Base-by-base conservation (phyloP, 768 basidiomycete species). In the Fistulinella prunicolor region DNA sequence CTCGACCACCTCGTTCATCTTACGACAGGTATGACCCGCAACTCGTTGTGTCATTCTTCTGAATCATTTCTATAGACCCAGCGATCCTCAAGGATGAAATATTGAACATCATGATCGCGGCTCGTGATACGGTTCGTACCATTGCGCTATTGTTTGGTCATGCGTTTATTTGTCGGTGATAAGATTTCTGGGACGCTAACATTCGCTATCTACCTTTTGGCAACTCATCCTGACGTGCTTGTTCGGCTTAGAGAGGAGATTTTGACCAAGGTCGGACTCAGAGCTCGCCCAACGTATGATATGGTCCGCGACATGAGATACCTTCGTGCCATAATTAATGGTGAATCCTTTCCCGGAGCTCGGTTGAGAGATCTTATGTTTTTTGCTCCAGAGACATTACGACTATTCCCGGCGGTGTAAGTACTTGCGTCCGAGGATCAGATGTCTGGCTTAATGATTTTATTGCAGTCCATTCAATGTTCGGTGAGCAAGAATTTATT, bases 311-410 rank as follows among this genome's bases (percentile, higher is more conserved):
- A 79, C 8, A 81, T 85, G 79, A 83, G 77, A 56, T 84, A 76
- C 52, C 68, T 85, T 1, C 71, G 82, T 9, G 83, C 83, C 2
- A 79, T 84, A 6, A 77, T 85, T 41, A 84, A 85, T 50, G 83
- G 82, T 80, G 32, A 6, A 58, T 43, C 49, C 9, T 1, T 41
- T 39, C 20, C 14, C n/a, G n/a, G 26, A 34, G 2, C 16, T 12
- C 21, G 34, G 1, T n/a, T n/a, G 24, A 34, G 28, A 34, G 13
- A 8, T 35, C 32, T 47, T 40, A 51, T 42, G 14, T 3, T 38
- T 12, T 21, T 39, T 41, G 6, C 26, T 39, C 16, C 47, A 73
- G 82, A 83, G 58, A 80, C 80, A 0, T 60, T 82, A 47, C 71
- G 81, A 29, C 49, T 83, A 17, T 83, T 75, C 59, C 80, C 82